Evolutionary conservation across 2,329 filamentous ascomycete genomes (phyloP), one percentile per base, ranked within the genome.

Genomic region (Trichoderma koningiopsis): DNA sequence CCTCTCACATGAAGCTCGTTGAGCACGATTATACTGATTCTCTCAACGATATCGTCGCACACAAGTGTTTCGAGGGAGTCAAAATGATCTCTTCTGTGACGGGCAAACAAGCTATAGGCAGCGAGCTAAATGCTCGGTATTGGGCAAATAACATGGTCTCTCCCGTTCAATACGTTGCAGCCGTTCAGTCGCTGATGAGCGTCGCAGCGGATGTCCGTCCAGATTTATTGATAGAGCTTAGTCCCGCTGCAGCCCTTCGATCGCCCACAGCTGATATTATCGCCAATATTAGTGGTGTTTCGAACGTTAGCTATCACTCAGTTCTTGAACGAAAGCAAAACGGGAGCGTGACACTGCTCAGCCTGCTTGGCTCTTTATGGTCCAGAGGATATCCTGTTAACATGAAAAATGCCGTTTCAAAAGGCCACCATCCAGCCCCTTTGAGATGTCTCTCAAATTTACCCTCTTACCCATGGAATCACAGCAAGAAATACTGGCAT

Each of bases 381-480:
- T 64, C 73, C 6, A 72, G 71, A n/a, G 82, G 81, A 2, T 75
- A 68, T 24, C 60, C 70, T 0, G 56, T 81, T 3, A 71, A 80
- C 24, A 76, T 83, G 72, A 71, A 77, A 5, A 74, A 73, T 16
- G 72, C 79, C 24, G 72, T 78, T 24, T 72, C 70, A 31, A 74
- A 72, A 40, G 70, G 70, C 1, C 53, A 70, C 7, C 52, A 62
- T 13, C 68, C 70, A 16, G n/a, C 37, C 8, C 65, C 47, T 4
- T 73, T 74, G n/a, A 77, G 76, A 65, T 81, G 81, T 24, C 76
- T 87, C 3, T 72, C 78, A 1, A 81, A 83, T 69, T 74, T 88
- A 37, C 86, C 86, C 2, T 78, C 81, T 0, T 88, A 88, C 70
- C 81, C 83, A 2, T 88, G 86, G 85, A 86, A 87, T 35, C 86